Percentiles rank a stretch among this genome's conserved stretches.
Evolutionary conservation across 1,284 basidiomycete species (phyloP).

Genomic region (Flammula alnicola): DNA sequence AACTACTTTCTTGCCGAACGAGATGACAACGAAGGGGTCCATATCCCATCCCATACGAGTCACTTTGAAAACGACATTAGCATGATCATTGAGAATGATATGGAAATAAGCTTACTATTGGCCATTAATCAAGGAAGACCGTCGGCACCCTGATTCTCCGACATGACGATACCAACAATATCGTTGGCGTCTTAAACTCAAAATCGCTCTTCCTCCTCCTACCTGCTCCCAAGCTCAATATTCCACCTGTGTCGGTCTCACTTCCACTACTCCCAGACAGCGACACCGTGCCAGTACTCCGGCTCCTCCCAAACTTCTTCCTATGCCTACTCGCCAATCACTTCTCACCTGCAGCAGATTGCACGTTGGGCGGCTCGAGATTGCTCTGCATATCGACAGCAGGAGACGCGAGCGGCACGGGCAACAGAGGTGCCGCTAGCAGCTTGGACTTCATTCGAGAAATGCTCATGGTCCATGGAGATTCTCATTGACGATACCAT

Average conservation of each 20-base stretch:
- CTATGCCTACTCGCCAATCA: conserved; percentile 1
- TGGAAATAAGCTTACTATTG: conserved; percentile 70
- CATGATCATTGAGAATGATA: conserved; percentile 4
- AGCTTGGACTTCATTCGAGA: too few species aligned
- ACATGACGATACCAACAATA: conserved; percentile 92
- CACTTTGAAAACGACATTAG: conserved; percentile 51
- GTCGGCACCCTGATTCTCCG: conserved; percentile 71
- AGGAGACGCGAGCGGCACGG: conserved; percentile 9
- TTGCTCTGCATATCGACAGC: conserved; percentile 18
- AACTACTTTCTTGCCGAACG: conserved; percentile 97
- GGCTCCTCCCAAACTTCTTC: conserved; percentile 23
- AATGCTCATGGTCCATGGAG: too few species aligned
- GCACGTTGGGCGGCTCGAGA: conserved; percentile 7
- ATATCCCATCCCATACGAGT: conserved; percentile 91
- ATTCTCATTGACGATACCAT: too few species aligned
- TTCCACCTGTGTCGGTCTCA: conserved; percentile 4
- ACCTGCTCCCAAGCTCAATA: too few species aligned
- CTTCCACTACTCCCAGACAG: conserved; percentile 4
- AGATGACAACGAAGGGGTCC: conserved; percentile 96
- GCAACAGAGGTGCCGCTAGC: conserved; percentile 4
- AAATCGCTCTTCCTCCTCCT: conserved; percentile 53
- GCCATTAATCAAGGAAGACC: conserved; percentile 88
- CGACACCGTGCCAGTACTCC: conserved; percentile 11
- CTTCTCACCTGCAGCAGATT: too few species aligned
- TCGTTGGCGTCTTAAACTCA: conserved; percentile 57